Percentiles rank a stretch among this genome's conserved stretches.
Conservation (phyloP, 1,139 yeast species). For the Yamadazyma sp. region DNA sequence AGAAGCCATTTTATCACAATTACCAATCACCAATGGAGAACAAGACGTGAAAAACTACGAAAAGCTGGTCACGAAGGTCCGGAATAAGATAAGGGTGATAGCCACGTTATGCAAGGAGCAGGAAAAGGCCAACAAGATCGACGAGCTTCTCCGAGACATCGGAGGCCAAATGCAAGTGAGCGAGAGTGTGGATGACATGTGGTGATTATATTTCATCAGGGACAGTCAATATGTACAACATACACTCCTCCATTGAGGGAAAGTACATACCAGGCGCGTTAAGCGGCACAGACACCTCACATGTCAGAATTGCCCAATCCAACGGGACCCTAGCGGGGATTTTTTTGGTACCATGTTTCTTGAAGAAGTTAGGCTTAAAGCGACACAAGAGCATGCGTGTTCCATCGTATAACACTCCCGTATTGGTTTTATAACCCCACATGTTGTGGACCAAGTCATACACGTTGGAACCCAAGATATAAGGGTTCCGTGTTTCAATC, state of each 20-base stretch:
- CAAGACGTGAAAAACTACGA: constrained; percentile 51
- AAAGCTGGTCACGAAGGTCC: constrained; percentile 39
- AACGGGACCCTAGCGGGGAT: neutral
- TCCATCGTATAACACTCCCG: neutral
- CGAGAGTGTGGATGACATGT: constrained; percentile 45
- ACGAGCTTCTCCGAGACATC: constrained; percentile 32
- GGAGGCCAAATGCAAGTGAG: constrained; percentile 43
- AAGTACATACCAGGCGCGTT: too few species aligned
- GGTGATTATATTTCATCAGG: constrained; percentile 34
- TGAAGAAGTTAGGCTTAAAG: neutral
- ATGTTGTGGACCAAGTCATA: neutral
- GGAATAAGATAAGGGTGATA: constrained; percentile 54
- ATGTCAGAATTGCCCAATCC: too few species aligned
- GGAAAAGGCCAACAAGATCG: constrained; percentile 33
- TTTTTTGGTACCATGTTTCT: neutral
- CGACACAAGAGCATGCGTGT: neutral
- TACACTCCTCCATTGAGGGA: neutral
- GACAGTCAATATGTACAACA: neutral
- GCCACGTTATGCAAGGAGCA: constrained; percentile 35
- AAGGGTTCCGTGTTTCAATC: neutral
- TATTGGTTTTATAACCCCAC: neutral
- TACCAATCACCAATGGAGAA: constrained; percentile 42
- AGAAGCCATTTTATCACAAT: constrained; percentile 20
- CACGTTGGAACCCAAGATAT: neutral
- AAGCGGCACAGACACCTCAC: too few species aligned